Conservation (phyloP, 2,329 filamentous ascomycete genomes). For the Ophiostoma pallidulum region DNA sequence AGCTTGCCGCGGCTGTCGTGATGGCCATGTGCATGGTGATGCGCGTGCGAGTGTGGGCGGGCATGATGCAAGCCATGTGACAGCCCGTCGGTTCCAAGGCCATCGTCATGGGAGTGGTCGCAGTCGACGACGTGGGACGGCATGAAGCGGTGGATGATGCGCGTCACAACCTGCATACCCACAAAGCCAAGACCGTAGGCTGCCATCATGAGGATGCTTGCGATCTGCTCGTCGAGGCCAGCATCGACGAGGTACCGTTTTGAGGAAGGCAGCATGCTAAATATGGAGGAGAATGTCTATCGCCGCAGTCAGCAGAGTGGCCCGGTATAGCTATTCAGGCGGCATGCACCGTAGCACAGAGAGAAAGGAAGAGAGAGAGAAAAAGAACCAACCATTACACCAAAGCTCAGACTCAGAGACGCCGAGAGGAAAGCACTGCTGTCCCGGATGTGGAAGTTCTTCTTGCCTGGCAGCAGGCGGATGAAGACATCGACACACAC, state of each 20-base stretch:
- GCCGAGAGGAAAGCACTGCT: constrained; percentile 81
- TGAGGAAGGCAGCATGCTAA: constrained; percentile 85
- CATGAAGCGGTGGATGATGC: constrained; percentile 62
- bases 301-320: neutral
- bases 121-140: constrained; percentile 75
- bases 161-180: constrained; percentile 65
- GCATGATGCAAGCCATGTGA: constrained; percentile 15
- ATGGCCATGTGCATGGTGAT: neutral
- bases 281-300: constrained; percentile 83
- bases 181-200: constrained; percentile 65
- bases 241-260: constrained; percentile 65
- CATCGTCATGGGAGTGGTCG: constrained; percentile 58
- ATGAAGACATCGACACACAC: constrained; percentile 80
- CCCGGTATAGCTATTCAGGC: too few species aligned
- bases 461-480: constrained; percentile 61
- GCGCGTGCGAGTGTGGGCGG: constrained; percentile 3
- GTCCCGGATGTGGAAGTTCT: constrained; percentile 76
- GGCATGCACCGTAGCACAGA: too few species aligned
- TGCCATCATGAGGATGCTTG: constrained; percentile 58
- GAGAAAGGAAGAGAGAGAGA: constrained; percentile 6
- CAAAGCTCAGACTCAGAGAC: constrained; percentile 86
- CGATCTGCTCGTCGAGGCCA: constrained; percentile 54
- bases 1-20: neutral
- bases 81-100: constrained; percentile 24
- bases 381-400: constrained; percentile 68